phyloP scores from a whole-genome alignment of 345 rosid genomes.

The Hirschfeldia incana region DNA sequence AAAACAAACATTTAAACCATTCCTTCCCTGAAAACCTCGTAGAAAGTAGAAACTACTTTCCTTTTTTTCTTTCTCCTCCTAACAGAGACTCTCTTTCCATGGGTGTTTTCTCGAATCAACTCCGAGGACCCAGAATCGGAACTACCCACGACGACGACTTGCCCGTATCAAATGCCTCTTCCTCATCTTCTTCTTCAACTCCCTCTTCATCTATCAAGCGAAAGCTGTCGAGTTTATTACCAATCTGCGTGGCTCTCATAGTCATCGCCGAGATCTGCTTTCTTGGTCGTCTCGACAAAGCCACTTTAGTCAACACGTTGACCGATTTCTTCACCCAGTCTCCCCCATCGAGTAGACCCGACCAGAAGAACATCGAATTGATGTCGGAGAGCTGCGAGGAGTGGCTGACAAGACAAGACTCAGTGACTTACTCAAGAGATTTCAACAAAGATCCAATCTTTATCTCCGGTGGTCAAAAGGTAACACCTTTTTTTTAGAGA shows the following conservation, averaged over 20 bases:
- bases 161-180: conserved; percentile 36
- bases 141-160: conserved; percentile 39
- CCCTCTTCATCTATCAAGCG: conserved; percentile 37
- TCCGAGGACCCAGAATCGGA: conserved; percentile 54
- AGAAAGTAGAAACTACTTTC: not conserved
- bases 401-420: conserved; percentile 77
- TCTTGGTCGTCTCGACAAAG: conserved; percentile 78
- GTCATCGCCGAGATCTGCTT: conserved; percentile 75
- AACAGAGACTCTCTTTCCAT: conserved; percentile 30
- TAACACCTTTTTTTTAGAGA: no score
- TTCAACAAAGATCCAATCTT: no score
- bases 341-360: conserved; percentile 7
- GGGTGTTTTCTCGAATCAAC: conserved; percentile 58
- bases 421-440: conserved; percentile 44
- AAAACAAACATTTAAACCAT: conserved; percentile 7
- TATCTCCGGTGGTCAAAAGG: no score
- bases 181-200: conserved; percentile 29
- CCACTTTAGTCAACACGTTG: conserved; percentile 66
- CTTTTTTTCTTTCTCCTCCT: not conserved
- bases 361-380: conserved; percentile 26
- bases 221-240: conserved; percentile 65
- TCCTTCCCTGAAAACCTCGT: not conserved
- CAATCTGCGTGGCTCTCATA: conserved; percentile 65
- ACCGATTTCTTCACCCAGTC: conserved; percentile 57
- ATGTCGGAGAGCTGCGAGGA: conserved; percentile 60